Percentiles rank a stretch among this genome's conserved stretches.
Conservation (phyloP, 306 rosid genomes). For the Vigna unguiculata region DNA sequence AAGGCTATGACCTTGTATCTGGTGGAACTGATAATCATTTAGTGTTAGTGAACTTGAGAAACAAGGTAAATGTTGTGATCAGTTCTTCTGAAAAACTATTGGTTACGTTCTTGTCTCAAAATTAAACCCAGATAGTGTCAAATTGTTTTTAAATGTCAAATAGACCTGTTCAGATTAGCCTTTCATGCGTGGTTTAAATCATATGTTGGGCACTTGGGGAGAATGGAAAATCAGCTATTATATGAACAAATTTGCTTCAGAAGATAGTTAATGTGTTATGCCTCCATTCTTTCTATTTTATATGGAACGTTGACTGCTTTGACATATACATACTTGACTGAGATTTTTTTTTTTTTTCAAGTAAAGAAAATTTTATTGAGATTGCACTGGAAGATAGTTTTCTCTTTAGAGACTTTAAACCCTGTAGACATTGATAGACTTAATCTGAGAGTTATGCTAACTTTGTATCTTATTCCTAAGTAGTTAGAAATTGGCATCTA, state of each 20-base stretch:
- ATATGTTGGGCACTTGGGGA: slow-evolving; percentile 17
- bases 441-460: slow-evolving; percentile 6
- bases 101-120: slow-evolving; percentile 26
- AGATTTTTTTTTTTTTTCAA: not conserved
- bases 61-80: slow-evolving; percentile 65
- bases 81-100: slow-evolving; percentile 38
- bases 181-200: slow-evolving; percentile 20
- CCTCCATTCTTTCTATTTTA: slow-evolving; percentile 16
- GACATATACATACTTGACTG: not conserved
- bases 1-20: slow-evolving; percentile 89
- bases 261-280: not conserved
- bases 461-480: not conserved
- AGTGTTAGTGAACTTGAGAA: slow-evolving; percentile 82
- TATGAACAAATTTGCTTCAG: slow-evolving; percentile 14
- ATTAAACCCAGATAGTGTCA: slow-evolving; percentile 14
- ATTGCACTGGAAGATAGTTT: not conserved
- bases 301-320: slow-evolving; percentile 21
- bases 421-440: not conserved
- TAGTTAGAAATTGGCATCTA: slow-evolving; percentile 6
- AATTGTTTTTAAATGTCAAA: slow-evolving; percentile 27
- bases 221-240: slow-evolving; percentile 17
- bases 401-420: not conserved
- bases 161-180: slow-evolving; percentile 32
- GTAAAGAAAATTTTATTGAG: slow-evolving; percentile 4
- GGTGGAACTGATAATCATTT: slow-evolving; percentile 98